Percentiles rank a stretch among this genome's conserved stretches.
These are phyloP conservation scores for Chlamydomonas asymmetrica DNA, from an alignment of 139 green algal species.

Conservation along the genomic window DNA sequence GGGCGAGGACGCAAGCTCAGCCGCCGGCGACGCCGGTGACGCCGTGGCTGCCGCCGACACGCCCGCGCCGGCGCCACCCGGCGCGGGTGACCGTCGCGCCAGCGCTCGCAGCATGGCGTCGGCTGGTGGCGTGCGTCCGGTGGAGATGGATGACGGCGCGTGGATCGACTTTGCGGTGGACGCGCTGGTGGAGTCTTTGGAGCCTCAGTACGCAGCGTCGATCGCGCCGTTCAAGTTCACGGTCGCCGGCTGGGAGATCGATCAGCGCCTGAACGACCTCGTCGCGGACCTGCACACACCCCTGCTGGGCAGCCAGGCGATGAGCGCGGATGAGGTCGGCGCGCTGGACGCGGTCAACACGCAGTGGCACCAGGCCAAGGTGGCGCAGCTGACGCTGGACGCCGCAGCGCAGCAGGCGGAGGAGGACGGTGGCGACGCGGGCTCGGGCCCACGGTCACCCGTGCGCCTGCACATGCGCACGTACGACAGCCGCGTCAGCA, in stretches of 20 bases:
- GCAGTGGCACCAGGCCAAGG: neutral
- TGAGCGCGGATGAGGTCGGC: neutral
- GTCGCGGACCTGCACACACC: constrained; percentile 3
- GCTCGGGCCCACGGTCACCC: neutral
- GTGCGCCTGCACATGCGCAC: constrained; percentile 10
- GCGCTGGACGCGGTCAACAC: neutral
- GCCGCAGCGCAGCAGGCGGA: neutral
- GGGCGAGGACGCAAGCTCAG: too few relatives aligned
- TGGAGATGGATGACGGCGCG: constrained; percentile 24
- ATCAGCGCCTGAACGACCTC: constrained; percentile 28
- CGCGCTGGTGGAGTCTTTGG: constrained; percentile 30
- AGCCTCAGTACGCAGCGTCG: constrained; percentile 7
- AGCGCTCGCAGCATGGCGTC: too few relatives aligned
- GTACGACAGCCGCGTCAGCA: neutral
- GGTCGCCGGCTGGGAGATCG: constrained; percentile 37
- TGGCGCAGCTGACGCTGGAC: neutral
- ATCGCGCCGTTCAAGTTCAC: constrained; percentile 27
- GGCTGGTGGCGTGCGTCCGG: too few relatives aligned
- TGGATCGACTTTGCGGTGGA: constrained; percentile 32
- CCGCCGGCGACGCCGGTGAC: too few relatives aligned
- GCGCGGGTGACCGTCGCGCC: too few relatives aligned
- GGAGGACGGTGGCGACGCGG: neutral
- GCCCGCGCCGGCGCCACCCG: too few relatives aligned
- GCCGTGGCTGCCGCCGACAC: too few relatives aligned
- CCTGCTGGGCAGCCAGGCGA: neutral